Evolutionary conservation across 495 filamentous ascomycete genomes (phyloP).

Genomic region (Penicillium psychrofluorescens): DNA sequence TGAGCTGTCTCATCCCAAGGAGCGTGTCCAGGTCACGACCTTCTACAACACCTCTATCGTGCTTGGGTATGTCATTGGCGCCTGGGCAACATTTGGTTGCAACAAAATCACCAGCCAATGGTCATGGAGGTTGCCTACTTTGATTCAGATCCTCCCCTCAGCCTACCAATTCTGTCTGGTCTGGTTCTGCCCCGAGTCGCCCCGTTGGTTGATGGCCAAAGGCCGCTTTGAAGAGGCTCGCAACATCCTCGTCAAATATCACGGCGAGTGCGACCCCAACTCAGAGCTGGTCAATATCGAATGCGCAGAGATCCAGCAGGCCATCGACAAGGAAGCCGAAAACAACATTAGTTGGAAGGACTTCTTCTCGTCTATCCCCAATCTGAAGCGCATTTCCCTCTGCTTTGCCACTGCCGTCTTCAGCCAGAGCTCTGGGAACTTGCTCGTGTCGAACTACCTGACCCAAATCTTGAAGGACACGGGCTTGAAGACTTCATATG

Average conservation of each 20-base stretch:
- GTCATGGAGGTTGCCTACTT: constrained; percentile 39
- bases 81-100: constrained; percentile 20
- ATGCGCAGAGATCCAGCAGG: constrained; percentile 20
- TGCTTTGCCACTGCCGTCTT: constrained; percentile 54
- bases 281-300: constrained; percentile 14
- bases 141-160: constrained; percentile 48
- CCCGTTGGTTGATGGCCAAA: constrained; percentile 34
- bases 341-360: constrained; percentile 35
- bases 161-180: constrained; percentile 34
- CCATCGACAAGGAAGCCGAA: constrained; percentile 19
- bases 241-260: constrained; percentile 22
- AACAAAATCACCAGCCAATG: constrained; percentile 31
- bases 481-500: constrained; percentile 40
- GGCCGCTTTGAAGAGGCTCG: constrained; percentile 28
- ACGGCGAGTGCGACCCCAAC: constrained; percentile 17
- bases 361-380: constrained; percentile 59
- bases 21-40: constrained; percentile 55
- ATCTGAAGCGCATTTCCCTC: constrained; percentile 55
- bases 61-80: constrained; percentile 44
- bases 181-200: constrained; percentile 38
- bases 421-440: constrained; percentile 61
- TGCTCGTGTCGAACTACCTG: constrained; percentile 56
- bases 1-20: constrained; percentile 56
- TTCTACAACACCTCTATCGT: constrained; percentile 61
- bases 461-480: constrained; percentile 47